phyloP scores from a whole-genome alignment of 352 stramenopile genomes.

The Phytophthora capsici region DNA sequence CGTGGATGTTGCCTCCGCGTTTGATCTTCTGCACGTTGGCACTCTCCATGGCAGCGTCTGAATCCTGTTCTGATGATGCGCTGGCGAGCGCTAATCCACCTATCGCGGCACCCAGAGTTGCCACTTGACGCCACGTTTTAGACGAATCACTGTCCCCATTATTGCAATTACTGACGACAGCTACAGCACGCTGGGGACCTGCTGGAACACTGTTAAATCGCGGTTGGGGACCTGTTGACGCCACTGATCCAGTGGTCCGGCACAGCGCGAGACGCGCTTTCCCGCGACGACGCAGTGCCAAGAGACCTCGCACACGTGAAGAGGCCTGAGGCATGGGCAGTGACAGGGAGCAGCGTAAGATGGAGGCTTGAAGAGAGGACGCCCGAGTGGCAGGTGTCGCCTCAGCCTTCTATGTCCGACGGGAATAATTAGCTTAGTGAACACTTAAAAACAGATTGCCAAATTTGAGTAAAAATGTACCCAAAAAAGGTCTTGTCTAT shows the following conservation, averaged over 20 bases:
- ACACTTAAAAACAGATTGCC: background rate
- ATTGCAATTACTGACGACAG: constrained; percentile 14
- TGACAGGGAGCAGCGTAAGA: background rate
- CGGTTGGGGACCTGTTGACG: background rate
- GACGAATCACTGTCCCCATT: constrained; percentile 5
- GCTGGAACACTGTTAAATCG: constrained; percentile 2
- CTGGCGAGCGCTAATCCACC: constrained; percentile 18
- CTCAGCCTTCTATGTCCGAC: constrained; percentile 18
- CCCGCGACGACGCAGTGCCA: constrained; percentile 30
- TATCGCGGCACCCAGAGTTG: constrained; percentile 27
- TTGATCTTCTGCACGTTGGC: constrained; percentile 13
- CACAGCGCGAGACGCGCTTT: constrained; percentile 11
- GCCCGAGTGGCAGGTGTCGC: constrained; percentile 9
- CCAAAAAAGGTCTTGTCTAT: too few relatives aligned
- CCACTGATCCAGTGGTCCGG: background rate
- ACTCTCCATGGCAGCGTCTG: constrained; percentile 30
- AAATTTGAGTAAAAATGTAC: too few relatives aligned
- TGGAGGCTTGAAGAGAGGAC: constrained; percentile 9
- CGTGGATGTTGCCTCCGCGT: constrained; percentile 51
- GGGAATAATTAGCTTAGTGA: too few relatives aligned
- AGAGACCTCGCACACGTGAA: constrained; percentile 19
- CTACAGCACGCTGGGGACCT: constrained; percentile 13
- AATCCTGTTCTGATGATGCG: constrained; percentile 8
- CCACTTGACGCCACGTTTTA: constrained; percentile 11
- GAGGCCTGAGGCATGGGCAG: constrained; percentile 28